Evolutionary conservation across 805 yeast genomes (phyloP), one percentile per base, ranked within the genome.

Genomic region (Candida sithepensis): DNA sequence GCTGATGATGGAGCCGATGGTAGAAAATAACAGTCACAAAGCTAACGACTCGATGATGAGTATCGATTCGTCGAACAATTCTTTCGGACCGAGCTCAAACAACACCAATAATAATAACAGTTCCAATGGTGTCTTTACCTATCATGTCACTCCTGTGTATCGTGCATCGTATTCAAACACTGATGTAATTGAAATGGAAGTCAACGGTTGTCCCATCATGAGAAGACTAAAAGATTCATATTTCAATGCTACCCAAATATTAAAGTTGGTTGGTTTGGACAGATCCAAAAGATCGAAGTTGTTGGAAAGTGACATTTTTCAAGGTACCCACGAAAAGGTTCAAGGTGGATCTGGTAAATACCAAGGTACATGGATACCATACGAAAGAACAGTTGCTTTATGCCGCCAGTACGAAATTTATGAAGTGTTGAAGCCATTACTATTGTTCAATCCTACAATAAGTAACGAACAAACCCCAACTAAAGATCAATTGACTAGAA

Each of bases 311-410:
- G 88, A 82, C 53, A 81, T 82, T 38, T 78, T 74, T 48, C 75
- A 79, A 6, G 84, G 85, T n/a, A 70, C 68, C 32, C 84, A 81
- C 58, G 90, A 84, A 56, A 83, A 82, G 56, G 82, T 83, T 22
- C 86, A 82, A 62, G 88, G 88, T 32, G 88, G 88, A 0, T 79
- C 82, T 52, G 88, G 87, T n/a, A 80, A 81, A 56, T 81, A 79
- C 63, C 88, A 83, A 61, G 91, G 90, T 9, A 84, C 85, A 12
- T 84, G 90, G 88, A 72, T 82, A 38, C 87, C 90, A 4, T 75
- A 74, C 54, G 82, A 75, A 46, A 65, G 80, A 30, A 85, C 84
- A 1, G 70, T 75, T 12, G 73, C 77, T 34, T 71, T 85, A 65
- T 82, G 85, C 46, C 77, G 74, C 53, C 74, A 84, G 53, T 84